phyloP scores from a whole-genome alignment of 768 basidiomycete species.

The Leccinum incarnatum region DNA sequence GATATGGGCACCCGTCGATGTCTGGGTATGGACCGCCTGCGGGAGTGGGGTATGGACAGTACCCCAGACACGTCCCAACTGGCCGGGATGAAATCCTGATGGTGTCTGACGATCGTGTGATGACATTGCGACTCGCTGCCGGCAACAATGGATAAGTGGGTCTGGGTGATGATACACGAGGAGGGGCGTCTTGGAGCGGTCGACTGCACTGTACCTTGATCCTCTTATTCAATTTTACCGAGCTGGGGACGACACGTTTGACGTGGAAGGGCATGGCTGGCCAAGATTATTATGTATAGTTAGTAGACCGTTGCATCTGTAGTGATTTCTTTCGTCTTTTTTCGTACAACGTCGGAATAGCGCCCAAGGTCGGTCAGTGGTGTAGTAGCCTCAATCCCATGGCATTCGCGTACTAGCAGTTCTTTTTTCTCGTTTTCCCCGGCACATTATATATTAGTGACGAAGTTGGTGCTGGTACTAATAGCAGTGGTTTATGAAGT shows the following conservation, averaged over 20 bases:
- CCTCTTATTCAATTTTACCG: constrained; percentile 13
- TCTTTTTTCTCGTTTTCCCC: neutral
- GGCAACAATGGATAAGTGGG: constrained; percentile 14
- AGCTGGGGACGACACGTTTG: constrained; percentile 10
- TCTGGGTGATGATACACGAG: neutral
- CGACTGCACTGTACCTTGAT: constrained; percentile 10
- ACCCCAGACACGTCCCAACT: constrained; percentile 46
- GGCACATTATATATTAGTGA: neutral
- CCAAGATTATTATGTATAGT: constrained; percentile 4
- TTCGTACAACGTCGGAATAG: constrained; percentile 1
- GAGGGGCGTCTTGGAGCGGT: neutral
- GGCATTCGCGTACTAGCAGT: neutral
- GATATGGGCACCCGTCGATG: constrained; percentile 27
- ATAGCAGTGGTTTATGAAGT: neutral
- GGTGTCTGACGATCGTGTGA: constrained; percentile 84
- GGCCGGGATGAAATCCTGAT: constrained; percentile 84
- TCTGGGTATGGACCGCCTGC: constrained; percentile 26
- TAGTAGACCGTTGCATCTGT: too few relatives aligned
- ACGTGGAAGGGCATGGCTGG: constrained; percentile 2
- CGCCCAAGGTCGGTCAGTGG: neutral
- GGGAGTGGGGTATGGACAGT: constrained; percentile 38
- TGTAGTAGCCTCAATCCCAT: neutral
- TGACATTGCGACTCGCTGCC: constrained; percentile 59
- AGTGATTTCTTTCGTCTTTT: too few relatives aligned
- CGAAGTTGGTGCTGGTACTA: neutral